These are phyloP conservation scores for Mycosarcoma mackinlayi DNA, from an alignment of 1,284 basidiomycete species.

Conservation along the genomic window DNA sequence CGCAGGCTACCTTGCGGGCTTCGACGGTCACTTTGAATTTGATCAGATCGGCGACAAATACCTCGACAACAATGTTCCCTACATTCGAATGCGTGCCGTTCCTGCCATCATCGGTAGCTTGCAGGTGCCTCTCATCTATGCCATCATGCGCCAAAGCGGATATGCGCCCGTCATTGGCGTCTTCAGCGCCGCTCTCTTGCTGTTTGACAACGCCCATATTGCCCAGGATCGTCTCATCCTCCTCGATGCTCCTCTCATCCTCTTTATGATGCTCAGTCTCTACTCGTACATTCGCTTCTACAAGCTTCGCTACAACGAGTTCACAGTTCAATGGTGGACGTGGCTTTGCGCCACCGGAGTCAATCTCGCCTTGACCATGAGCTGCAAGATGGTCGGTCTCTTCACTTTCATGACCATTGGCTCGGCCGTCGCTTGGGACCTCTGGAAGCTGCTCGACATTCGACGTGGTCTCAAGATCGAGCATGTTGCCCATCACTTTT, in stretches of 20 bases:
- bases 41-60: constrained; percentile 96
- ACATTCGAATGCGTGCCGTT: constrained; percentile 89
- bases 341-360: constrained; percentile 92
- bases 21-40: constrained; percentile 92
- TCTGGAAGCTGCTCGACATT: constrained; percentile 94
- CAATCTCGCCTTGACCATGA: constrained; percentile 93
- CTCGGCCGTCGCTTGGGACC: constrained; percentile 87
- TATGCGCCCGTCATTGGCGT: constrained; percentile 88
- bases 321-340: constrained; percentile 79
- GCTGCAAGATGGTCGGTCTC: constrained; percentile 97
- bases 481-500: constrained; percentile 88
- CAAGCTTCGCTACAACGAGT: constrained; percentile 83
- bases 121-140: constrained; percentile 90
- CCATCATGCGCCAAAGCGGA: constrained; percentile 96
- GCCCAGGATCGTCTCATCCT: constrained; percentile 95
- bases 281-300: constrained; percentile 96
- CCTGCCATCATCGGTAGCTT: constrained; percentile 90
- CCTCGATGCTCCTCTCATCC: constrained; percentile 90
- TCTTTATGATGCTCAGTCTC: constrained; percentile 94
- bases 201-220: constrained; percentile 98
- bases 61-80: constrained; percentile 85
- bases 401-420: constrained; percentile 91
- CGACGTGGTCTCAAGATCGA: constrained; percentile 78
- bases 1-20: constrained; percentile 95
- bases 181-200: constrained; percentile 84